Evolutionary conservation across 441 rosid genomes (phyloP).

Genomic region (Populus hybrid): DNA sequence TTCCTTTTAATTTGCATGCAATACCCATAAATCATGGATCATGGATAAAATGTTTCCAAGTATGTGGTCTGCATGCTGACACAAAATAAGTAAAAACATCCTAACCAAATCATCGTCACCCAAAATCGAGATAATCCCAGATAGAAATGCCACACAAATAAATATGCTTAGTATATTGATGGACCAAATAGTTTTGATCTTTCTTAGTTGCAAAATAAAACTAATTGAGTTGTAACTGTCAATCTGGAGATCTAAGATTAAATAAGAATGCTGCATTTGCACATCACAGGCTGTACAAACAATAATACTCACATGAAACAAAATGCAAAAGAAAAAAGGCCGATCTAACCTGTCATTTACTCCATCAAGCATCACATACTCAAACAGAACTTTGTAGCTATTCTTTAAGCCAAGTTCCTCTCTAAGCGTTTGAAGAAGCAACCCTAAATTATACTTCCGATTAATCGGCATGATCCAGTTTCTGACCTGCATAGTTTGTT

Average conservation of each 20-base stretch:
- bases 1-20: not conserved
- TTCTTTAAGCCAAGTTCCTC: conserved; percentile 57
- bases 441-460: conserved; percentile 59
- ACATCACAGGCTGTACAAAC: not conserved
- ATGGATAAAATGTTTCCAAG: not conserved
- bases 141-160: not conserved
- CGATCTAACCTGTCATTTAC: conserved; percentile 72
- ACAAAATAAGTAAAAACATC: not conserved
- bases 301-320: not conserved
- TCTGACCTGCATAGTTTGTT: conserved; percentile 55
- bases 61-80: not conserved
- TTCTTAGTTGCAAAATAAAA: not conserved
- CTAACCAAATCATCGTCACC: not conserved
- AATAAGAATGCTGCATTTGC: not conserved
- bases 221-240: not conserved
- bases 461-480: conserved; percentile 96
- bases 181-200: not conserved
- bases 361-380: conserved; percentile 89
- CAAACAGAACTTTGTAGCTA: conserved; percentile 79
- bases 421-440: conserved; percentile 79
- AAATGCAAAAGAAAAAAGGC: not conserved
- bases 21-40: not conserved
- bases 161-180: not conserved
- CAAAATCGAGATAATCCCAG: not conserved
- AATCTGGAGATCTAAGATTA: not conserved